A percentile compares a stretch with the other conserved stretches of the same genome.
Evolutionary conservation across 2,329 filamentous ascomycete species (phyloP).

Genomic region (Alternaria conjuncta): DNA sequence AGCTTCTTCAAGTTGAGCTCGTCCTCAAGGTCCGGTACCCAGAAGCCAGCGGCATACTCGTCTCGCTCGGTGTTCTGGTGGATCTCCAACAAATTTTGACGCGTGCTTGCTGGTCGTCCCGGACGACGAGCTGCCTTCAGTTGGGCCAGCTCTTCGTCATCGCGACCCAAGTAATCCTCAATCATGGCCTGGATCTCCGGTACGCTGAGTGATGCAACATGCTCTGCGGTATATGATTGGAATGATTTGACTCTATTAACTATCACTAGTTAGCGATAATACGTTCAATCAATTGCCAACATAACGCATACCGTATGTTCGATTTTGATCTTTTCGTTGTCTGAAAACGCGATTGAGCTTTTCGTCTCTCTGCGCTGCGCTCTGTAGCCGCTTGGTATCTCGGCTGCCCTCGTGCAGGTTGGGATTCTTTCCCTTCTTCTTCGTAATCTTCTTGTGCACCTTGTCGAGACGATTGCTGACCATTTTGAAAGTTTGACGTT

Average conservation of each 20-base stretch:
- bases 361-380: constrained; percentile 80
- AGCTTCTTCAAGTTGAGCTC: constrained; percentile 70
- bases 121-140: constrained; percentile 74
- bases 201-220: constrained; percentile 55
- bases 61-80: constrained; percentile 73
- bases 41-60: constrained; percentile 84
- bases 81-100: constrained; percentile 78
- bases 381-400: constrained; percentile 80
- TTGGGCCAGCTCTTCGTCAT: constrained; percentile 72
- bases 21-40: constrained; percentile 80
- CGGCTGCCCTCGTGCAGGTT: constrained; percentile 87
- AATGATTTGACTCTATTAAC: constrained; percentile 75
- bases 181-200: constrained; percentile 63
- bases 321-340: constrained; percentile 75
- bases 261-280: constrained; percentile 40
- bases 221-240: constrained; percentile 67
- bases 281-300: not conserved
- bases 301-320: constrained; percentile 67
- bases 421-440: constrained; percentile 79
- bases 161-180: constrained; percentile 60
- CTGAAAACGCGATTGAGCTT: constrained; percentile 75
- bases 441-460: constrained; percentile 85
- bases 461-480: constrained; percentile 72
- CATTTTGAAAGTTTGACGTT: constrained; percentile 29
- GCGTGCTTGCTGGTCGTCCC: constrained; percentile 77